Conservation (phyloP, 1,139 yeast species). For the Blastobotrys indianensis region DNA sequence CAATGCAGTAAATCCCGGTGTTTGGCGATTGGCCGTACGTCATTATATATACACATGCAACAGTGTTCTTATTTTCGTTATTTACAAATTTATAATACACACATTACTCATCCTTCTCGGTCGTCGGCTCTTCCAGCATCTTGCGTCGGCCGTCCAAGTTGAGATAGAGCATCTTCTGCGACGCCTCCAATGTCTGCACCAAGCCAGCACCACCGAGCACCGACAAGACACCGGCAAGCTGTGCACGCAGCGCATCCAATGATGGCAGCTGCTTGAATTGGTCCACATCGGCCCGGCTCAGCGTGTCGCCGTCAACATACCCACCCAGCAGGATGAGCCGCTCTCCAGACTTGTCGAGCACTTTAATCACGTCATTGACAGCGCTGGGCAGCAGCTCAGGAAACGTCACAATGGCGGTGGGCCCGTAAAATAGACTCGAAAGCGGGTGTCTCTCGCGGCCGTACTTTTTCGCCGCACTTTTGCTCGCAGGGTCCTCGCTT, state of each 20-base stretch:
- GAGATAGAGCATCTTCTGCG: constrained; percentile 61
- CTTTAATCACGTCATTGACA: constrained; percentile 56
- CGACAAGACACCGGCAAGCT: constrained; percentile 80
- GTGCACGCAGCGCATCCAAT: constrained; percentile 65
- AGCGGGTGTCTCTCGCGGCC: constrained; percentile 51
- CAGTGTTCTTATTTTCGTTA: not conserved
- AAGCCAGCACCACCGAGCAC: constrained; percentile 85
- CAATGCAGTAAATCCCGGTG: no score
- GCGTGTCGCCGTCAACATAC: constrained; percentile 56
- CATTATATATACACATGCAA: no score
- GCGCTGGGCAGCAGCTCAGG: constrained; percentile 63
- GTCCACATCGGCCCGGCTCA: constrained; percentile 49
- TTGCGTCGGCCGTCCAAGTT: constrained; percentile 60
- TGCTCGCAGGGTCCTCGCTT: constrained; percentile 70
- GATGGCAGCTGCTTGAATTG: constrained; percentile 69
- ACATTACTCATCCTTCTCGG: not conserved
- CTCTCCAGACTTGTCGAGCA: constrained; percentile 61
- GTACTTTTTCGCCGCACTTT: constrained; percentile 40
- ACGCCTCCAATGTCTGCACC: constrained; percentile 70
- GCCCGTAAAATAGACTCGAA: constrained; percentile 66
- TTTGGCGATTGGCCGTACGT: no score
- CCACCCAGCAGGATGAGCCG: constrained; percentile 81
- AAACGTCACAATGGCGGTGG: constrained; percentile 75
- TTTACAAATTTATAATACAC: not conserved
- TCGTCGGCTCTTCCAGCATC: constrained; percentile 31